These are phyloP conservation scores for Cutaneotrichosporon arboriforme DNA, from an alignment of 1,284 basidiomycete species.

Conservation along the genomic window DNA sequence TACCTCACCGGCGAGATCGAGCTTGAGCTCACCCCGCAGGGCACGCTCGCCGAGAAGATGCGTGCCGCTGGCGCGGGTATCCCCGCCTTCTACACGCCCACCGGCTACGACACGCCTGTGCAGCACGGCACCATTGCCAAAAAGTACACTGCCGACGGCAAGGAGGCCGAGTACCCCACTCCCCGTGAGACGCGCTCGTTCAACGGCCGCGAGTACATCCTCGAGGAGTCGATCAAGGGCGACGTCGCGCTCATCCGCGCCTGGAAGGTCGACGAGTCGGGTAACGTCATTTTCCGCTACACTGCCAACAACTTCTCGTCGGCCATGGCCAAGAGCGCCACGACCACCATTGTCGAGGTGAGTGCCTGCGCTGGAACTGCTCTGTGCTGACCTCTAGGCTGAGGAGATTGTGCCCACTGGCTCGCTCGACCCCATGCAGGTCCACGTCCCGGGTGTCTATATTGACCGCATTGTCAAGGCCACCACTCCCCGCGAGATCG, in stretches of 20 bases:
- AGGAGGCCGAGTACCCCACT: slow-evolving; percentile 61
- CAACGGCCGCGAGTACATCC: slow-evolving; percentile 72
- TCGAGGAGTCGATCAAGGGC: slow-evolving; percentile 80
- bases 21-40: slow-evolving; percentile 85
- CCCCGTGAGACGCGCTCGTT: slow-evolving; percentile 73
- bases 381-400: slow-evolving; percentile 56
- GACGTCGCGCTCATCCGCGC: slow-evolving; percentile 86
- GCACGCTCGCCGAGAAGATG: slow-evolving; percentile 81
- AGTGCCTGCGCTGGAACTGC: not conserved
- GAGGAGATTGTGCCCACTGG: slow-evolving; percentile 88
- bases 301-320: slow-evolving; percentile 82
- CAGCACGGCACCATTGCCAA: slow-evolving; percentile 13
- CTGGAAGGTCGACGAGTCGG: slow-evolving; percentile 91
- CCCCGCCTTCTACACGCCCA: slow-evolving; percentile 93
- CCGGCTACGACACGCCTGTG: slow-evolving; percentile 57
- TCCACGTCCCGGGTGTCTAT: slow-evolving; percentile 78
- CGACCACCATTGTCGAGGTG: slow-evolving; percentile 68
- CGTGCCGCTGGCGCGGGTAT: slow-evolving; percentile 90
- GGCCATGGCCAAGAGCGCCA: slow-evolving; percentile 83
- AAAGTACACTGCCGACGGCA: slow-evolving; percentile 62
- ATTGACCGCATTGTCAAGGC: slow-evolving; percentile 80
- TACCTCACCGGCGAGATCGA: slow-evolving; percentile 80
- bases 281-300: slow-evolving; percentile 80
- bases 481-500: slow-evolving; percentile 72
- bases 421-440: slow-evolving; percentile 71